These are phyloP conservation scores for Brassica hybrid DNA, from an alignment of 441 rosid species.

Conservation along the genomic window DNA sequence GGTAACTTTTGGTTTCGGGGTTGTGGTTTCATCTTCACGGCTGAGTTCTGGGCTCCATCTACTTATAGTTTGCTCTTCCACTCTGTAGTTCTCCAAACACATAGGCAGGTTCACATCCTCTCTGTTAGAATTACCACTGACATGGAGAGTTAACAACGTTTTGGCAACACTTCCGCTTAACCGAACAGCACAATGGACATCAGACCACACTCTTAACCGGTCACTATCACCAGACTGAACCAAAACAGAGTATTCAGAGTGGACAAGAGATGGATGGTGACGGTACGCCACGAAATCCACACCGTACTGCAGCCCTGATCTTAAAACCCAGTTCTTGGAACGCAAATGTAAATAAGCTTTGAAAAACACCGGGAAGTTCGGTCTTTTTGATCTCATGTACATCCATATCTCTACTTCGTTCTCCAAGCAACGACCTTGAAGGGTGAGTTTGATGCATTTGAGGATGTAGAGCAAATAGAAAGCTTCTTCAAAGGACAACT, in stretches of 20 bases:
- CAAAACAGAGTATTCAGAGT: slow-evolving; percentile 73
- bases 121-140: slow-evolving; percentile 39
- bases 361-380: slow-evolving; percentile 54
- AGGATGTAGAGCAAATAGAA: slow-evolving; percentile 57
- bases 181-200: slow-evolving; percentile 60
- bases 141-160: slow-evolving; percentile 51
- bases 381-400: slow-evolving; percentile 51
- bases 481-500: slow-evolving; percentile 75
- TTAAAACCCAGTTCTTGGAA: slow-evolving; percentile 67
- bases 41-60: slow-evolving; percentile 40
- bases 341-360: slow-evolving; percentile 71
- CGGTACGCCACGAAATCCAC: slow-evolving; percentile 73
- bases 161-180: slow-evolving; percentile 78
- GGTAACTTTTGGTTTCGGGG: slow-evolving; percentile 20
- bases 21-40: slow-evolving; percentile 31
- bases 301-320: slow-evolving; percentile 68
- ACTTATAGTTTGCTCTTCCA: slow-evolving; percentile 50
- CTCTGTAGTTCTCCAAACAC: slow-evolving; percentile 48
- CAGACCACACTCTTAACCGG: slow-evolving; percentile 67
- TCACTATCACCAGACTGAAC: slow-evolving; percentile 47
- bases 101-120: slow-evolving; percentile 38
- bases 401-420: slow-evolving; percentile 50
- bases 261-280: slow-evolving; percentile 75
- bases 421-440: slow-evolving; percentile 40
- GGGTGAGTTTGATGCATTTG: slow-evolving; percentile 56